Percentiles rank a stretch among this genome's conserved stretches.
Evolutionary conservation across 768 basidiomycete species (phyloP).

Genomic region (Terana coerulea): DNA sequence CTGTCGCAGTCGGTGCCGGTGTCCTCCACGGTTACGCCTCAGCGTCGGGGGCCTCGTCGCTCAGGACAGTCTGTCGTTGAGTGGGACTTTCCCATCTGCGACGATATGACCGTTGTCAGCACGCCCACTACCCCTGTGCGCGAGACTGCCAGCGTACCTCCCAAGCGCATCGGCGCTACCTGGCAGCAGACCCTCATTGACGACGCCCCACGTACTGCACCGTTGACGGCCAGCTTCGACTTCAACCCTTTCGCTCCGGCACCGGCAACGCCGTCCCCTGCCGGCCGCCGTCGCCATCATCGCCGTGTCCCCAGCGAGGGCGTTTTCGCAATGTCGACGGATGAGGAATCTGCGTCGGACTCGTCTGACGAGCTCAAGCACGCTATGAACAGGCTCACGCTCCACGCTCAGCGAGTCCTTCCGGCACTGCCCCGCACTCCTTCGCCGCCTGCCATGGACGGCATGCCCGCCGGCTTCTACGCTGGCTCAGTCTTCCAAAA

Average conservation of each 20-base stretch:
- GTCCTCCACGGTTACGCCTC: constrained; percentile 30
- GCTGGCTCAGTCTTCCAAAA: constrained; percentile 85
- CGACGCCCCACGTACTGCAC: constrained; percentile 46
- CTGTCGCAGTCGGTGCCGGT: constrained; percentile 53
- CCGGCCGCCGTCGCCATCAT: constrained; percentile 41
- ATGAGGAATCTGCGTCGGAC: constrained; percentile 54
- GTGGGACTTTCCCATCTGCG: constrained; percentile 61
- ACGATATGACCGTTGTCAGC: constrained; percentile 57
- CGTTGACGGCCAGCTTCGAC: constrained; percentile 33
- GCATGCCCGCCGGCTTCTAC: constrained; percentile 50
- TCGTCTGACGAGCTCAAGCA: constrained; percentile 32
- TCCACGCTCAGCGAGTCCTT: constrained; percentile 10
- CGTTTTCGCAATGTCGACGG: constrained; percentile 72
- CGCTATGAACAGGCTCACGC: constrained; percentile 27
- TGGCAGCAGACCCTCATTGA: constrained; percentile 33
- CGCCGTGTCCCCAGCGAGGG: constrained; percentile 66
- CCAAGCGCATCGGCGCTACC: constrained; percentile 13
- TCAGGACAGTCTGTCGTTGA: constrained; percentile 21
- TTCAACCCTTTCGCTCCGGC: constrained; percentile 37
- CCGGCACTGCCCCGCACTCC: constrained; percentile 9
- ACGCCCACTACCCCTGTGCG: constrained; percentile 56
- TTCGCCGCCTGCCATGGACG: constrained; percentile 19
- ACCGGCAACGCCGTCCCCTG: constrained; percentile 36
- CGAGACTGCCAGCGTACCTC: constrained; percentile 25
- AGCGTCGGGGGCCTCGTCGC: constrained; percentile 29